Conservation (phyloP, 2,329 filamentous ascomycete genomes). For the Trichoderma semiorbis region DNA sequence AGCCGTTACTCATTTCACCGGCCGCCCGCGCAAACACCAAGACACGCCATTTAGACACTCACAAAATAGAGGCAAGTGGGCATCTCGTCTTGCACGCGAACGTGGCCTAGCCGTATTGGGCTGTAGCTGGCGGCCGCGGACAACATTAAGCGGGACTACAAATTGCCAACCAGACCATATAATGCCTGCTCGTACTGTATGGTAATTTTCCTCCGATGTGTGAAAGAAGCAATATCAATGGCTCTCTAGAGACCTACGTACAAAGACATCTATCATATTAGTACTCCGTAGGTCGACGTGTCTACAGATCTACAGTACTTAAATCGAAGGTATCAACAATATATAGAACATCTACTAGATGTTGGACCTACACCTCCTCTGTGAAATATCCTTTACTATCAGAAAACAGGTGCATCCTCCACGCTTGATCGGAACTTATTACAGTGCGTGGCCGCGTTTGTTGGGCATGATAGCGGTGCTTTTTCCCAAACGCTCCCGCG, state of each 20-base stretch:
- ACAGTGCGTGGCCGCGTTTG: background rate
- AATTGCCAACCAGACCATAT: background rate
- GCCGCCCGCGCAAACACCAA: background rate
- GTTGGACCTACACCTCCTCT: background rate
- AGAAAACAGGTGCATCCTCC: background rate
- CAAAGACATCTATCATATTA: background rate
- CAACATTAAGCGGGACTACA: background rate
- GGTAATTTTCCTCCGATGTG: background rate
- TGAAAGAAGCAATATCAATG: background rate
- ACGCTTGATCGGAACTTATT: background rate
- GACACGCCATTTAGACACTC: background rate
- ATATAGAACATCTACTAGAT: background rate
- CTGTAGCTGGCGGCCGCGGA: background rate
- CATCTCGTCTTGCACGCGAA: background rate
- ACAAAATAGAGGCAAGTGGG: background rate
- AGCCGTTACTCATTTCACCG: background rate
- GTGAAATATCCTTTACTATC: background rate
- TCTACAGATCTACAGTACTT: background rate
- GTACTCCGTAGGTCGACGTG: no score
- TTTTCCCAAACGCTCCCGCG: background rate
- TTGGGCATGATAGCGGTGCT: background rate
- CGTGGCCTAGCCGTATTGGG: slow-evolving; percentile 13
- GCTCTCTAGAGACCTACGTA: background rate
- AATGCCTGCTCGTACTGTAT: background rate
- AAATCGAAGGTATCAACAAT: background rate